Evolutionary conservation across 768 basidiomycete species (phyloP), one percentile per base, ranked within the genome.

Genomic region (Paxillus involutus): DNA sequence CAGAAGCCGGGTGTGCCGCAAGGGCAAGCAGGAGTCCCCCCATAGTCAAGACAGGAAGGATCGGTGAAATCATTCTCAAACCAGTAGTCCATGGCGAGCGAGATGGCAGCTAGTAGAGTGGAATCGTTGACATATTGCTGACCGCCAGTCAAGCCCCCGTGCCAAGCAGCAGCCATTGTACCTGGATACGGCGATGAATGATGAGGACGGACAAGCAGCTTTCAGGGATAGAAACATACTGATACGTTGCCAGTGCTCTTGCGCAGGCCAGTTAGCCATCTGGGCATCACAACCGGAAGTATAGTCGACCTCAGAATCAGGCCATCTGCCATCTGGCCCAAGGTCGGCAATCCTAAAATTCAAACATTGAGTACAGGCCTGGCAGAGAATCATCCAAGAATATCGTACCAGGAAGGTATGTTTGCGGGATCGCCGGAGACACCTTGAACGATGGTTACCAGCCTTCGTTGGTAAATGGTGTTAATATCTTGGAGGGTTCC

Each of bases 261-360:
- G 75, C 12, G 85, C 85, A 9, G 85, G 85, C 87, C 87, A 88
- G 59, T 85, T 88, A 6, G 85, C 86, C 11, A 80, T 75, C 51
- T 77, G 77, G 6, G 83, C 86, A 40, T 66, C 63, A 56, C 87
- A 88, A 7, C 86, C 86, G 19, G 82, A 74, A 0, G 81, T 77
- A 59, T 87, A 87, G 60, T 88, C 77, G 16, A 89, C 73, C 42
- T 77, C 72, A 3, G 71, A 64, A 59, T 81, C 79, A 1, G 81
- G 80, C 83, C 83, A 84, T 64, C 78, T 78, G 6, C 80, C 81
- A 62, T 72, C 68, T 11, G 71, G n/a, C 14, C 74, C 74, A 16
- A 84, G 76, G 33, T 78, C 76, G 32, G 73, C 64, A 24, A 82
- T 53, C 80, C 82, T 84, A 49, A 3, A 33, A 14, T 32, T 36